A percentile compares a stretch with the other conserved stretches of the same genome.
Evolutionary conservation across 2,329 filamentous ascomycete species (phyloP).

Genomic region (Aspergillus caelatus): DNA sequence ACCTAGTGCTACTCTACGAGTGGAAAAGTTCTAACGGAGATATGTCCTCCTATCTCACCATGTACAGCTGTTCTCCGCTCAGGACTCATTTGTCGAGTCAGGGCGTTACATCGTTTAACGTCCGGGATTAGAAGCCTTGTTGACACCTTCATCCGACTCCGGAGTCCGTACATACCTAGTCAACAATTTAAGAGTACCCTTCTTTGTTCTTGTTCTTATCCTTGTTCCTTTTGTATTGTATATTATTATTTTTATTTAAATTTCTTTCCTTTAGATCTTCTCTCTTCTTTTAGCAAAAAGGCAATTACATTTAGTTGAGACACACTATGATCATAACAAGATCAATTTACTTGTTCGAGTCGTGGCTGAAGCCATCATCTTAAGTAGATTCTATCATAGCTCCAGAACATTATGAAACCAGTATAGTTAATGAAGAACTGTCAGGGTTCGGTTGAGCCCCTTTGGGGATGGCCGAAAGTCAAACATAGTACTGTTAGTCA

Average conservation of each 20-base stretch:
- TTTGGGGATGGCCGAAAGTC: not conserved
- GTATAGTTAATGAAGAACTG: not conserved
- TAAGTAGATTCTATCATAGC: not conserved
- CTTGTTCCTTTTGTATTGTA: not conserved
- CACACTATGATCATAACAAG: not conserved
- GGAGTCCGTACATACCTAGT: not conserved
- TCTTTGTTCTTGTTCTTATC: not conserved
- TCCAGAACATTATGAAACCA: slow-evolving; percentile 1
- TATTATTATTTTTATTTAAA: not conserved
- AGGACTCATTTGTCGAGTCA: not conserved
- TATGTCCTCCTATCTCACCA: not conserved
- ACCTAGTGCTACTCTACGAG: not conserved
- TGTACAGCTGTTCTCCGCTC: not conserved
- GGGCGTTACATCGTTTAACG: slow-evolving; percentile 1
- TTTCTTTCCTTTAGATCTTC: no score
- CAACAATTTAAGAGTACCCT: not conserved
- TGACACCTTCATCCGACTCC: not conserved
- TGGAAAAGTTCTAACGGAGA: not conserved
- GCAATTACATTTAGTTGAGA: not conserved
- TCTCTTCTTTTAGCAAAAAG: not conserved
- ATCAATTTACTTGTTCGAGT: slow-evolving; percentile 2
- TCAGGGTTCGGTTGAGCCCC: not conserved
- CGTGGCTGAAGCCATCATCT: not conserved
- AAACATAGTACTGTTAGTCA: not conserved
- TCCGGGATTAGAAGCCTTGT: not conserved